Percentiles rank a stretch among this genome's conserved stretches.
Conservation (phyloP, 805 yeast genomes). For the Suhomyces sp. region DNA sequence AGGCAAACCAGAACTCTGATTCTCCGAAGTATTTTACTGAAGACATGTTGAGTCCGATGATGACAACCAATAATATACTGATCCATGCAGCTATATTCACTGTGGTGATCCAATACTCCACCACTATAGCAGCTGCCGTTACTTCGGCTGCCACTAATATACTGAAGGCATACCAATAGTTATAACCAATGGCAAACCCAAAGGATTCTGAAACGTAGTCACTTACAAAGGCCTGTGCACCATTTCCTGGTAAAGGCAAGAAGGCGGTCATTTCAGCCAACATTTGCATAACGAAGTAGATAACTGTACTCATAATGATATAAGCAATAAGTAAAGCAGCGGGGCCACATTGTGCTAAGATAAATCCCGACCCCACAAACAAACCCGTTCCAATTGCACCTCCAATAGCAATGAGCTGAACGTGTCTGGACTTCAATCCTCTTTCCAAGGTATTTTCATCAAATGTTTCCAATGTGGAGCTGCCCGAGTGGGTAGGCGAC, state of each 20-base stretch:
- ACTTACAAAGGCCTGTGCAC: constrained; percentile 29
- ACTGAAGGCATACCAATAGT: constrained; percentile 32
- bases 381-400: constrained; percentile 23
- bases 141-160: constrained; percentile 36
- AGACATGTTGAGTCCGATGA: constrained; percentile 24
- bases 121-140: constrained; percentile 41
- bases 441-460: constrained; percentile 16
- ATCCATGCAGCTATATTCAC: constrained; percentile 40
- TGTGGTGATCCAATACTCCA: constrained; percentile 32
- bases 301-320: constrained; percentile 16
- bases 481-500: constrained; percentile 16
- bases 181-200: constrained; percentile 34
- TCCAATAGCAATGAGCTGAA: constrained; percentile 16
- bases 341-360: constrained; percentile 18
- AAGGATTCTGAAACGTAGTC: constrained; percentile 27
- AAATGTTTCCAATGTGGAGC: constrained; percentile 15
- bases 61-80: constrained; percentile 27
- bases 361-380: constrained; percentile 27
- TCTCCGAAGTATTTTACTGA: constrained; percentile 36
- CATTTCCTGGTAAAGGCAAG: constrained; percentile 34
- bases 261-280: constrained; percentile 34
- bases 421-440: constrained; percentile 13
- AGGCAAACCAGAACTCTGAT: constrained; percentile 35
- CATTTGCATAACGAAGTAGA: constrained; percentile 31
- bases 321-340: constrained; percentile 16